Evolutionary conservation across 192 early-diverging fungal species (phyloP).

Genomic region (Umbelopsis vinacea): DNA sequence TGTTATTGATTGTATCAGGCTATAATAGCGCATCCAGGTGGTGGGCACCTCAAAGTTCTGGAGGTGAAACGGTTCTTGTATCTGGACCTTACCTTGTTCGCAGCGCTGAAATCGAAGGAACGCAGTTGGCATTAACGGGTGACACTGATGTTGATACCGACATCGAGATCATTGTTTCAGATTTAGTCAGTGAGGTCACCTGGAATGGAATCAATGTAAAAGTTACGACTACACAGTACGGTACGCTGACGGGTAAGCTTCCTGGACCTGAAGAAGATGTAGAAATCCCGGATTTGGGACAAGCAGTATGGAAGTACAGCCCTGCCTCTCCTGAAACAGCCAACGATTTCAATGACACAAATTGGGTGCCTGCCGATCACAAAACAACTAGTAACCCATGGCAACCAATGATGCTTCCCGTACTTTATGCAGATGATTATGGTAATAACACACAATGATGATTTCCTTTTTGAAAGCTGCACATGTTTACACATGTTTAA

Average conservation of each 20-base stretch:
- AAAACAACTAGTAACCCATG: neutral
- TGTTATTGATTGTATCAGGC: constrained; percentile 10
- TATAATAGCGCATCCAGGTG: constrained; percentile 9
- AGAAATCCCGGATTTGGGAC: constrained; percentile 5
- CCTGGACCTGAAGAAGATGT: neutral
- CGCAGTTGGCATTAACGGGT: neutral
- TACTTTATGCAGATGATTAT: constrained; percentile 21
- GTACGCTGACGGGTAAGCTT: neutral
- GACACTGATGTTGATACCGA: constrained; percentile 2
- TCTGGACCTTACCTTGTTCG: constrained; percentile 25
- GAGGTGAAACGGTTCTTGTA: neutral
- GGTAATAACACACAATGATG: neutral
- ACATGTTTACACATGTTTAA: too few species aligned
- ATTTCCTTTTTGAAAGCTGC: too few species aligned
- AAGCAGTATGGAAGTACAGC: constrained; percentile 20
- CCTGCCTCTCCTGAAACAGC: constrained; percentile 24
- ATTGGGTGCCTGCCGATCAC: constrained; percentile 15
- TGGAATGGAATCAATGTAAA: constrained; percentile 13
- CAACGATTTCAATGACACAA: constrained; percentile 12
- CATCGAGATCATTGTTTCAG: constrained; percentile 18
- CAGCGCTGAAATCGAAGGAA: constrained; percentile 10
- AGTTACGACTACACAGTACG: constrained; percentile 9
- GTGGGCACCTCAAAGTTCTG: constrained; percentile 9
- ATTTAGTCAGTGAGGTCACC: neutral
- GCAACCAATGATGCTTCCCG: neutral